Percentiles rank a stretch among this genome's conserved stretches.
These are phyloP conservation scores for Macrophomina phaseolina DNA, from an alignment of 2,329 filamentous ascomycete species.

Conservation along the genomic window DNA sequence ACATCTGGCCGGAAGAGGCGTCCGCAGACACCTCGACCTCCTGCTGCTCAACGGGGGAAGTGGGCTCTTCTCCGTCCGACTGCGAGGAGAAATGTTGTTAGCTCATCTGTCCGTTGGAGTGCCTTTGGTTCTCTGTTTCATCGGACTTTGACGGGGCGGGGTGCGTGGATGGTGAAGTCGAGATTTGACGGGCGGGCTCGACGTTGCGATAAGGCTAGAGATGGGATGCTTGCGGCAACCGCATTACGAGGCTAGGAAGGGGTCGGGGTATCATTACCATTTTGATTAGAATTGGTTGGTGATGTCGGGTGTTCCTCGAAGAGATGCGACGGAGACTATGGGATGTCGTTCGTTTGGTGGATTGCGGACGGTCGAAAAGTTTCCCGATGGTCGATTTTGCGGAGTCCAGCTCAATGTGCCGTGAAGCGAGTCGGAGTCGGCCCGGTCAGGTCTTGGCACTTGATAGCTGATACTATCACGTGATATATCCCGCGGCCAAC, in stretches of 20 bases:
- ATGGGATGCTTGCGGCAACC: slow-evolving; percentile 8
- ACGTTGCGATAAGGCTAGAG: slow-evolving; percentile 3
- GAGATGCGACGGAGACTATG: slow-evolving; percentile 33
- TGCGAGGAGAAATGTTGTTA: slow-evolving; percentile 45
- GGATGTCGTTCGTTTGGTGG: slow-evolving; percentile 21
- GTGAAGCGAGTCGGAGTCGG: slow-evolving; percentile 20
- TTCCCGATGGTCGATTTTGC: slow-evolving; percentile 26
- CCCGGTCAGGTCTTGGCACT: slow-evolving; percentile 15
- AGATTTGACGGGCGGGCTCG: slow-evolving; percentile 29
- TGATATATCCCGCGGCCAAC: background rate
- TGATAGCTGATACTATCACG: background rate
- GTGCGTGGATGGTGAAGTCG: background rate
- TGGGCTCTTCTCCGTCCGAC: slow-evolving; percentile 99
- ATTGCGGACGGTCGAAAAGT: slow-evolving; percentile 19
- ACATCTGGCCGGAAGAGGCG: slow-evolving; percentile 91
- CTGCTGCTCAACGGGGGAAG: slow-evolving; percentile 75
- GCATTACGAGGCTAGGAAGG: background rate
- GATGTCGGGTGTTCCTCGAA: slow-evolving; percentile 54
- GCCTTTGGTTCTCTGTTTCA: background rate
- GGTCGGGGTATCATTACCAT: slow-evolving; percentile 41
- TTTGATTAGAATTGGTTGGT: slow-evolving; percentile 39
- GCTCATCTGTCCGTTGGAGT: background rate
- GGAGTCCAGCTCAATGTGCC: slow-evolving; percentile 20
- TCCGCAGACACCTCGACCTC: slow-evolving; percentile 98
- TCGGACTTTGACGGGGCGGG: background rate